Evolutionary conservation across 2,329 filamentous ascomycete species (phyloP), one percentile per base, ranked within the genome.

Genomic region (Hypoxylon sp.): DNA sequence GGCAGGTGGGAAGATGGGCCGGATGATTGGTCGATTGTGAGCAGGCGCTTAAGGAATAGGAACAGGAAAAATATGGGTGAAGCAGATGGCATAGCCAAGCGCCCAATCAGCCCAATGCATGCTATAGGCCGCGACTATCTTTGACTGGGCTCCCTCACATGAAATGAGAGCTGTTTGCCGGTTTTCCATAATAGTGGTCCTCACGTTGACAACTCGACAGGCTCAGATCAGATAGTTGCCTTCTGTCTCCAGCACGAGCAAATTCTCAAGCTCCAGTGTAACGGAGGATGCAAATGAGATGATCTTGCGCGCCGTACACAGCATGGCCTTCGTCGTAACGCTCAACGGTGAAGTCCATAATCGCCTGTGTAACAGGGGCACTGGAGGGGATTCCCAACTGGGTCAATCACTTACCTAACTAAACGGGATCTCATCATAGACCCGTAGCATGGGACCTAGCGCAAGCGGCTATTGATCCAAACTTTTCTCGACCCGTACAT

Each of bases 11-110:
- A 26, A 20, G 60, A 65, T 62, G 55, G 57, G 66, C 49, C 38
- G 32, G 58, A 42, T 74, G 68, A 74, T 74, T 75, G 73, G 72
- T 58, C 46, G 46, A 24, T 58, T 33, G 14, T 40, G 16, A 46
- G 51, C 38, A 67, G 72, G 73, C 73, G 73, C 73, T 74, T 75
- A 75, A 61, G 50, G 46, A 49, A 63, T 63, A 53, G 59, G 66
- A 56, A n/a, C n/a, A n/a, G n/a, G n/a, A n/a, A n/a, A 65, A 65
- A 68, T 65, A 63, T 61, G 60, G 59, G 59, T 62, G 67, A 70
- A 70, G 68, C 59, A 71, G 60, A 70, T 65, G 57, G 54, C 50
- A 69, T 68, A 36, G 69, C 65, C 68, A 75, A 74, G 70, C 73
- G 72, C 73, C 72, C 67, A 70, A 71, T 72, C 64, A 67, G 54